These are phyloP conservation scores for Stagonosporopsis cucurbitacearum DNA, from an alignment of 2,329 filamentous ascomycete species.

Conservation along the genomic window DNA sequence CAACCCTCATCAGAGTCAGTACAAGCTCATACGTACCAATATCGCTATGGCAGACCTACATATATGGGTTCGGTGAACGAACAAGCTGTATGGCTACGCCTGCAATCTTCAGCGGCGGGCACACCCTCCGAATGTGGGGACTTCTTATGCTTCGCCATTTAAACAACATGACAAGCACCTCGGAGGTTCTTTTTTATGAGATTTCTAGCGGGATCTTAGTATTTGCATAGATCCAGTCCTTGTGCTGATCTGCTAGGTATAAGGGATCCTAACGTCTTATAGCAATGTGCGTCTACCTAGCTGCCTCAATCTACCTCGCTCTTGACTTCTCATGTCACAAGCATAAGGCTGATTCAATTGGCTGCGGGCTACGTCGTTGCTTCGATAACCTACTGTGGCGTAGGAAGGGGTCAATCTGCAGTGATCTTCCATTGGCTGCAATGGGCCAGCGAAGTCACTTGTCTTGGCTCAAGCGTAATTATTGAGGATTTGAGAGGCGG, in stretches of 20 bases:
- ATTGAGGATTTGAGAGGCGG: background rate
- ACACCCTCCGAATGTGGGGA: background rate
- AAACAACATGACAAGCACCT: too few species aligned
- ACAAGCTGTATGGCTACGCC: background rate
- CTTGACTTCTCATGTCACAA: background rate
- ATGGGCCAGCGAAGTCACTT: background rate
- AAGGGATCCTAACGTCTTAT: constrained; percentile 4
- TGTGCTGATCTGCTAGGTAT: constrained; percentile 4
- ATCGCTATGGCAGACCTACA: background rate
- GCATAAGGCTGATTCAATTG: background rate
- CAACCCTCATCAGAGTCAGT: too few species aligned
- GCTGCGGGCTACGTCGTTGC: background rate
- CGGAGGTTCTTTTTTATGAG: background rate
- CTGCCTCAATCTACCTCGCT: background rate
- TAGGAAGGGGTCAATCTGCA: background rate
- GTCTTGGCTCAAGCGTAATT: background rate
- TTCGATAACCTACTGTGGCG: background rate
- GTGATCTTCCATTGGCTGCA: constrained; percentile 8
- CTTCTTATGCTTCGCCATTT: background rate
- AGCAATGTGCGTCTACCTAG: background rate
- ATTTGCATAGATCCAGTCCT: background rate
- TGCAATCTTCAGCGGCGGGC: background rate
- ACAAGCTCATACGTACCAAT: too few species aligned
- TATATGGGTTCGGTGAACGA: background rate
- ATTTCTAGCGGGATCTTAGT: constrained; percentile 8